phyloP scores from a whole-genome alignment of 2,329 filamentous ascomycete genomes.

The Helicocarpus griseus region DNA sequence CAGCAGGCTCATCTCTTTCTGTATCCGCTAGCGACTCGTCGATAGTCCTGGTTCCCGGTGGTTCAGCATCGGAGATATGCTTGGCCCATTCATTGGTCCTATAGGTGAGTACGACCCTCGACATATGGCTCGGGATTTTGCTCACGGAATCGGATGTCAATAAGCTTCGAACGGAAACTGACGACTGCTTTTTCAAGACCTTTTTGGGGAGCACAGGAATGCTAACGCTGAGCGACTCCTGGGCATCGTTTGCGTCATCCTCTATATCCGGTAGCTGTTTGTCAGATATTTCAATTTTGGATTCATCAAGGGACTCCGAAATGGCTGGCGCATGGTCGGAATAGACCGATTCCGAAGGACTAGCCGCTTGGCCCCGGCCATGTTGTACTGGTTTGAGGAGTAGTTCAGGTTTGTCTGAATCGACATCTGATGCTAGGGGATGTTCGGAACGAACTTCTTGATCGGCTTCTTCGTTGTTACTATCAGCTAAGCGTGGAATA shows the following conservation, averaged over 20 bases:
- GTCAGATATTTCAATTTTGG: not conserved
- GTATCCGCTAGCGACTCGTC: slow-evolving; percentile 22
- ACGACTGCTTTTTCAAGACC: slow-evolving; percentile 2
- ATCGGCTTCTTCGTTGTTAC: too few species aligned
- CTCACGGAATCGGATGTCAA: slow-evolving; percentile 35
- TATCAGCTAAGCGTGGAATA: too few species aligned
- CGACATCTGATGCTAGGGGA: too few species aligned
- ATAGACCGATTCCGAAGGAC: too few species aligned
- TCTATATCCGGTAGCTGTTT: not conserved
- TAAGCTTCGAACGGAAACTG: slow-evolving; percentile 7
- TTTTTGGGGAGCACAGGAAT: not conserved
- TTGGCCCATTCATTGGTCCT: slow-evolving; percentile 96
- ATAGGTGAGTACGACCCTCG: slow-evolving; percentile 69
- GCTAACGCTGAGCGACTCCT: not conserved
- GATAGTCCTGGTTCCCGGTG: slow-evolving; percentile 50
- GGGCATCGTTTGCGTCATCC: not conserved
- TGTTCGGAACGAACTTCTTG: too few species aligned
- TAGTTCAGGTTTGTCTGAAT: too few species aligned
- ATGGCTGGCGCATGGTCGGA: not conserved
- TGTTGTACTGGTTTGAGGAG: too few species aligned
- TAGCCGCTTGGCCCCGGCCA: too few species aligned
- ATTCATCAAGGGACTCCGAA: not conserved
- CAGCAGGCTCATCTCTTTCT: slow-evolving; percentile 41
- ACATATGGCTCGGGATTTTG: slow-evolving; percentile 59
- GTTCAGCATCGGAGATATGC: slow-evolving; percentile 68